Evolutionary conservation across 805 yeast genomes (phyloP), one percentile per base, ranked within the genome.

Genomic region (Isabelozyma rhagii): DNA sequence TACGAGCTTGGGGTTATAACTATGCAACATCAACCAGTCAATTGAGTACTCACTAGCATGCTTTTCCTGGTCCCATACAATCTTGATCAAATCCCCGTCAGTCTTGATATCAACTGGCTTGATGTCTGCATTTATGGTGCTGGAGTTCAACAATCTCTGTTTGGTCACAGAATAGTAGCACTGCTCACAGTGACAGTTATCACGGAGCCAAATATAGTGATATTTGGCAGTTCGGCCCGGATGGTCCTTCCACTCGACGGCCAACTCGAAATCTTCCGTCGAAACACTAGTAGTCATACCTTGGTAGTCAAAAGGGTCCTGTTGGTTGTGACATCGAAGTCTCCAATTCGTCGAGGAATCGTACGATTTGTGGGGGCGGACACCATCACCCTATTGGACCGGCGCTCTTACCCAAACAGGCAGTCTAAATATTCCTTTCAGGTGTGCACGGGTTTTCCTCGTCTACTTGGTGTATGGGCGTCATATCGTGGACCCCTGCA

Each of bases 161-260:
- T 79, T 81, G 34, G 89, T 84, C 44, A 66, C 58, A 3, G 74
- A 65, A 58, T 78, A 83, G 63, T 73, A 82, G 62, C 87, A 83
- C 28, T 70, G 54, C 9, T 67, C 63, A 54, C 87, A 84, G 52
- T 77, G 85, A 55, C 89, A 84, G 56, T 78, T 75, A 62, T 84
- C 89, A 44, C 89, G 69, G 15, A 84, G 69, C 89, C 89, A 84
- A 43, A 84, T 72, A 59, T 77, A 61, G 58, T 81, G 82, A 51
- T 50, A 66, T 21, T 46, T 56, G n/a, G 63, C 52, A 2, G 29
- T 38, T 8, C 41, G 29, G 11, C 47, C 47, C n/a, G 36, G 36
- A 17, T 49, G 45, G 4, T 43, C 8, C 10, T 5, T 17, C 43
- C 43, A 41, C 28, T 41, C 43, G 3, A 41, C 10, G 10, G 25